Evolutionary conservation across 2,329 filamentous ascomycete species (phyloP).

Genomic region (Chalaropsis ovoidea): DNA sequence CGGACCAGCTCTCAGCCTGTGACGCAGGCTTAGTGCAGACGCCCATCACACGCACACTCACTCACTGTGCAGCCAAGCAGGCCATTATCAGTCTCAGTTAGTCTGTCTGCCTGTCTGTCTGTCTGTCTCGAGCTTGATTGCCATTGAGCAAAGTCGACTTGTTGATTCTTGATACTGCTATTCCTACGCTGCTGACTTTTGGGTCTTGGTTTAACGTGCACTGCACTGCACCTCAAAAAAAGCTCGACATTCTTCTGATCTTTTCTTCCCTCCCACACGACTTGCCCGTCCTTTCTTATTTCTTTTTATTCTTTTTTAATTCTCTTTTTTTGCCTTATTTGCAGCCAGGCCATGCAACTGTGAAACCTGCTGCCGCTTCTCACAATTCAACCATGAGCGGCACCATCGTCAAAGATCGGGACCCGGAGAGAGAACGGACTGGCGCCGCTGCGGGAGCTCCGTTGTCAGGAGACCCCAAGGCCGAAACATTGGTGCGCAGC

Average conservation of each 20-base stretch:
- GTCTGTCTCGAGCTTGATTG: slow-evolving; percentile 6
- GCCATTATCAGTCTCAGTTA: background rate
- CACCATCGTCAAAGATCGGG: background rate
- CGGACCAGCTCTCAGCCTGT: background rate
- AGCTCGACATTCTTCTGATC: background rate
- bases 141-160: background rate
- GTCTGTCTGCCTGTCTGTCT: too few relatives aligned
- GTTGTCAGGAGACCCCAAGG: background rate
- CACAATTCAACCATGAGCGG: slow-evolving; percentile 10
- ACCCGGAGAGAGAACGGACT: background rate
- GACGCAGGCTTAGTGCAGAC: slow-evolving; percentile 9
- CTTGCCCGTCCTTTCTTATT: background rate
- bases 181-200: slow-evolving; percentile 3
- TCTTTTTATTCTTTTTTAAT: background rate
- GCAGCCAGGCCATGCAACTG: slow-evolving; percentile 5
- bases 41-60: background rate
- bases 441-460: background rate
- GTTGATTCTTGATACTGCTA: slow-evolving; percentile 5
- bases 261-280: background rate
- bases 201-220: background rate
- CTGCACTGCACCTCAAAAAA: background rate
- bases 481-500: background rate
- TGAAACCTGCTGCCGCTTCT: background rate
- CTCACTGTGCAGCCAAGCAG: background rate
- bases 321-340: background rate